Conservation (phyloP, 306 rosid species). For the Carpinus fangiana region DNA sequence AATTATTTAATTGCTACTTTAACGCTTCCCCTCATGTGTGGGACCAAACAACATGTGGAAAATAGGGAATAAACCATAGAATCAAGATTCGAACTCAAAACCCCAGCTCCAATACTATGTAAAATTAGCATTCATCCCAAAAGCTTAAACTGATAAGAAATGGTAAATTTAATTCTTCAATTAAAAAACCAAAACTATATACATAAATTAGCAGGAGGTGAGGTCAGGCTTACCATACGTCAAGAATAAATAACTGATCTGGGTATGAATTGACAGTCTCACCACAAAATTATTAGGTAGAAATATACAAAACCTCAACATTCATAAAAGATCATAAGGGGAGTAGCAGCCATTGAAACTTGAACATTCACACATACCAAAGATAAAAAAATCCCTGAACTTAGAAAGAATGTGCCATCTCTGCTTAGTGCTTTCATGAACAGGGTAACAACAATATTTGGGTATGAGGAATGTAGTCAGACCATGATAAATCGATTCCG, state of each 20-base stretch:
- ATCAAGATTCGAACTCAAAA: no score
- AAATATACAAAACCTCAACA: background rate
- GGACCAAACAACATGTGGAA: no score
- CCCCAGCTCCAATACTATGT: no score
- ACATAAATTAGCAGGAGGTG: background rate
- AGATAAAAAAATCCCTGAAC: background rate
- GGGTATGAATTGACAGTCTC: background rate
- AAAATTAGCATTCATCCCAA: no score
- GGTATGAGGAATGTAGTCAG: background rate
- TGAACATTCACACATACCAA: background rate
- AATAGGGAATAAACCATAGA: no score
- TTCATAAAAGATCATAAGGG: background rate
- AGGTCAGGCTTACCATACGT: background rate
- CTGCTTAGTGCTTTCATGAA: background rate
- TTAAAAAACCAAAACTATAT: background rate
- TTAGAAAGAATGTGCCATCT: background rate
- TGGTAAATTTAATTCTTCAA: no score
- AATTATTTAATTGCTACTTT: no score
- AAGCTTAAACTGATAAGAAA: no score
- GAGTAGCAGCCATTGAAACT: background rate
- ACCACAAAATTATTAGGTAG: background rate
- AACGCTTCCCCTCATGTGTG: no score
- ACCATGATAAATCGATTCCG: background rate
- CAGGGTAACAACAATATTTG: background rate
- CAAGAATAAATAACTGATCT: background rate